These are phyloP conservation scores for Hanseniaspora uvarum DNA, from an alignment of 1,139 yeast genomes.

Conservation along the genomic window DNA sequence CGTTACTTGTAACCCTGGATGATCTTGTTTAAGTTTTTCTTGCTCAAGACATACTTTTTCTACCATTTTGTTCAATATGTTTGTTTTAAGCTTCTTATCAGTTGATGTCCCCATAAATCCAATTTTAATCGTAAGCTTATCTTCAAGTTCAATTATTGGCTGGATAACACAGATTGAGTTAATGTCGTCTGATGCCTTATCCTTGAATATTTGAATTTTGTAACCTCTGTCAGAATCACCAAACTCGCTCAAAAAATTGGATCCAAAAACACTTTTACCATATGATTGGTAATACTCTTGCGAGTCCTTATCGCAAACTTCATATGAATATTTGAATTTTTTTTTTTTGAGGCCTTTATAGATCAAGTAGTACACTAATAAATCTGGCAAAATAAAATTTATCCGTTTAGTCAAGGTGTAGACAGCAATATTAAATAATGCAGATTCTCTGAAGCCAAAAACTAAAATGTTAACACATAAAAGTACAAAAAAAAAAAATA, in stretches of 20 bases:
- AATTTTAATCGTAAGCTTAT: neutral
- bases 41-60: neutral
- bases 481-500: neutral
- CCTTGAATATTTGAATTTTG: conserved; percentile 4
- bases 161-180: conserved; percentile 10
- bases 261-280: conserved; percentile 9
- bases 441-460: neutral
- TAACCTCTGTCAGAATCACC: neutral
- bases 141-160: neutral
- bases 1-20: neutral
- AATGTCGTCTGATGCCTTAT: neutral
- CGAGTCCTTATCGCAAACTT: conserved; percentile 4
- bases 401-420: neutral
- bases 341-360: neutral
- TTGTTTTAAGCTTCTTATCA: conserved; percentile 5
- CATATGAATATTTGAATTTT: neutral
- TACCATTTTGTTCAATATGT: conserved; percentile 7
- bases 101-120: conserved; percentile 15
- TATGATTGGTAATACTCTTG: conserved; percentile 5
- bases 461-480: neutral
- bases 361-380: neutral
- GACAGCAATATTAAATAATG: neutral
- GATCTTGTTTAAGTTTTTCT: neutral
- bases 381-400: neutral
- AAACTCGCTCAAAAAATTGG: neutral